Base-by-base conservation (phyloP, 73 alveolate genomes). In the Paramecium octaurelia region DNA sequence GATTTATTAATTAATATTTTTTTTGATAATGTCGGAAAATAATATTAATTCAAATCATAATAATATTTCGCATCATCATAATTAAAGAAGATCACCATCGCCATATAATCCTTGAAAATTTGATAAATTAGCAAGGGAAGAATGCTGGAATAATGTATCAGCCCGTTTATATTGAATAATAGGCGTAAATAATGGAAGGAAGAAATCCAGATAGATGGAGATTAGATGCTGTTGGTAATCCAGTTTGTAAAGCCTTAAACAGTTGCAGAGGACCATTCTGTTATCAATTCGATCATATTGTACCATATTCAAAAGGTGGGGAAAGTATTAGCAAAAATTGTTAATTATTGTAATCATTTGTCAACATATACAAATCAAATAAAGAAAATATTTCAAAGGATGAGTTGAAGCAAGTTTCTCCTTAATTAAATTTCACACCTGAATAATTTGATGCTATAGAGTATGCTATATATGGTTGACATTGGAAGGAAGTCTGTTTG, bases 291-390 rank as follows among this genome's bases (percentile, higher is more conserved):
- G 99, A 98, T 87, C 99, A 97, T 95, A 97, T 98, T 70, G 92
- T 95, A 36, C 99, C 99, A 54, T 98, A 92, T 93, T 96, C 99
- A 8, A 96, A 97, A 93, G 99, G 99, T n/a, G 99, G 99, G 12
- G 94, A 93, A 58, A 97, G 99, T 27, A 89, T 89, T 48, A 92
- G 93, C 35, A 93, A 92, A 71, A 98, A 98, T 95, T 98, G 99
- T 88, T 98, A 97, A 89, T 95, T 98, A 57, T 93, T 98, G 68
- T 96, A 98, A 94, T 97, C 99, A 23, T 93, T 92, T 83, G 98
- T 97, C 12, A 98, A 98, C 92, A 95, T 99, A 92, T 96, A 58
- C 88, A 97, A 98, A 94, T 85, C 96, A 24, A 96, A 96, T 84
- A 94, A 93, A 73, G 92, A 73, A 14, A 85, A 90, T 42, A 34